Percentiles rank a stretch among this genome's conserved stretches.
These are phyloP conservation scores for Podospora pseudoanserina DNA, from an alignment of 495 filamentous ascomycete species.

Conservation along the genomic window DNA sequence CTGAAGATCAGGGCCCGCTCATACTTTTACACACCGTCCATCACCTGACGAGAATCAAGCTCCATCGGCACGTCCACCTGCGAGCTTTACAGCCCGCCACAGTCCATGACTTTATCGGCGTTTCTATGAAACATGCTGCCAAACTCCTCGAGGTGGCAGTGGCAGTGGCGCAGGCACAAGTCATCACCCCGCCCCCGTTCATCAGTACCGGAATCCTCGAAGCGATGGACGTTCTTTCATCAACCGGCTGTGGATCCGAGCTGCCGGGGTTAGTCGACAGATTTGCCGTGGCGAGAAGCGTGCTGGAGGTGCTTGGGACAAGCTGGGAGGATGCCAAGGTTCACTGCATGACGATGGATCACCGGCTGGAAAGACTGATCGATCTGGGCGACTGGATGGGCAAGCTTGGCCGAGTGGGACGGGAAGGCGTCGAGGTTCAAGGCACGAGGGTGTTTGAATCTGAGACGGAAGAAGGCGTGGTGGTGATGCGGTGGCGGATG, in stretches of 20 bases:
- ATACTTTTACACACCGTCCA: neutral
- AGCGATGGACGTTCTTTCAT: slow-evolving; percentile 28
- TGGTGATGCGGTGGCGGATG: slow-evolving; percentile 25
- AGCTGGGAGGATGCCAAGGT: slow-evolving; percentile 26
- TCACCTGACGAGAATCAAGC: neutral
- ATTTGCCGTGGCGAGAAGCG: slow-evolving; percentile 22
- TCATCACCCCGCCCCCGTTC: slow-evolving; percentile 23
- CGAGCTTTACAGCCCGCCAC: neutral
- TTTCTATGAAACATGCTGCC: slow-evolving; percentile 22
- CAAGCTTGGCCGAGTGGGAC: neutral
- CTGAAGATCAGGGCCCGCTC: neutral
- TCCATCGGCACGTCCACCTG: neutral
- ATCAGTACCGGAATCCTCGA: slow-evolving; percentile 27
- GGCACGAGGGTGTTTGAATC: slow-evolving; percentile 16
- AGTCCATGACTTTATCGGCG: neutral
- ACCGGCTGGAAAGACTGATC: slow-evolving; percentile 23
- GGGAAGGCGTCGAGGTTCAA: neutral
- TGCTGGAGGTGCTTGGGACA: slow-evolving; percentile 21
- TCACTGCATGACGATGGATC: slow-evolving; percentile 24
- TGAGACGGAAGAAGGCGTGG: slow-evolving; percentile 1
- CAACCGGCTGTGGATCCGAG: slow-evolving; percentile 23
- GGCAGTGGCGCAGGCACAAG: slow-evolving; percentile 19
- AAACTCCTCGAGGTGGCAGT: slow-evolving; percentile 24
- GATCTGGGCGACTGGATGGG: slow-evolving; percentile 19
- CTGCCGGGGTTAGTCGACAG: slow-evolving; percentile 22